Percentiles rank a stretch among this genome's conserved stretches.
Conservation (phyloP, 768 basidiomycete genomes). For the Naganishia randhawae region DNA sequence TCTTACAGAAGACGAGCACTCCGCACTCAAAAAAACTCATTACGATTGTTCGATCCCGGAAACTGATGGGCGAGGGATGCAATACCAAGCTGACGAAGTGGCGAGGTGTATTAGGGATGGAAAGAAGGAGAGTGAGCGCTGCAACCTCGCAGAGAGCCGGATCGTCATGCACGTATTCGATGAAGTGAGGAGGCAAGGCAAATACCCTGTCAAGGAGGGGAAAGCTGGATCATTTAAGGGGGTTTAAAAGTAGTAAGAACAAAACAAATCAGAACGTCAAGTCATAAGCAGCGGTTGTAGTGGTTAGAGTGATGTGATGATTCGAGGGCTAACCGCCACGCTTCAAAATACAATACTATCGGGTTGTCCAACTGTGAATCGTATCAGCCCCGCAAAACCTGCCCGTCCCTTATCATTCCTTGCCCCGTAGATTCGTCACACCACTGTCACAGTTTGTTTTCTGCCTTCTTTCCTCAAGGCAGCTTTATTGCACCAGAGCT, state of each 20-base stretch:
- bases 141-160: slow-evolving; percentile 75
- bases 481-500: too few relatives aligned
- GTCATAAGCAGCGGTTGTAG: too few relatives aligned
- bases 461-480: too few relatives aligned
- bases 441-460: too few relatives aligned
- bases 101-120: slow-evolving; percentile 71
- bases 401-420: too few relatives aligned
- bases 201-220: slow-evolving; percentile 56
- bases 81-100: slow-evolving; percentile 85
- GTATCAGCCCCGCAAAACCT: too few relatives aligned
- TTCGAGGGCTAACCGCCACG: too few relatives aligned
- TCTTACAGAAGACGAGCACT: slow-evolving; percentile 17
- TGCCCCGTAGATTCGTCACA: too few relatives aligned
- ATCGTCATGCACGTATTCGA: slow-evolving; percentile 82
- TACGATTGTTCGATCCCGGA: slow-evolving; percentile 43
- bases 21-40: slow-evolving; percentile 54
- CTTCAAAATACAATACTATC: too few relatives aligned
- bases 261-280: too few relatives aligned
- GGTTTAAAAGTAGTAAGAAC: not conserved
- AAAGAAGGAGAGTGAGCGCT: slow-evolving; percentile 67
- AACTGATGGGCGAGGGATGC: slow-evolving; percentile 63
- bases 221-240: slow-evolving; percentile 28
- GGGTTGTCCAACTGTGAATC: too few relatives aligned
- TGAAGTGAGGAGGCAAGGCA: slow-evolving; percentile 66
- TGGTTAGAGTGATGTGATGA: too few relatives aligned